Percentiles rank a stretch among this genome's conserved stretches.
phyloP scores from a whole-genome alignment of 495 filamentous ascomycete genomes.

The Hyaloscypha finlandica region DNA sequence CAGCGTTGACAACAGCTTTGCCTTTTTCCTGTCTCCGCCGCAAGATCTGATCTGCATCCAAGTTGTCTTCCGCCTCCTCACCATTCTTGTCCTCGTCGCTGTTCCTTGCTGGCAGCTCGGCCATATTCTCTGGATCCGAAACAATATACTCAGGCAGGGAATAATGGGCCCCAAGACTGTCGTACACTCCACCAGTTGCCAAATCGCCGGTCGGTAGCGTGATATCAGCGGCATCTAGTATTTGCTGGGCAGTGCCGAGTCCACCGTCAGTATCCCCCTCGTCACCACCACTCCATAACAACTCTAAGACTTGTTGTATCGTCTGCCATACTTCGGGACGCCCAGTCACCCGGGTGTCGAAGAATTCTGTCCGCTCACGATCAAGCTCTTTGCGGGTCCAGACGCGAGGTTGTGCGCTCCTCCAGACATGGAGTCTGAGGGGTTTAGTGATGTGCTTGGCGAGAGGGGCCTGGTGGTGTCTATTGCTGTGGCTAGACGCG shows the following conservation, averaged over 20 bases:
- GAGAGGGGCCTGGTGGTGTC: constrained; percentile 11
- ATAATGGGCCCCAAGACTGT: constrained; percentile 76
- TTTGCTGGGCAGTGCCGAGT: constrained; percentile 74
- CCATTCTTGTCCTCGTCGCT: constrained; percentile 28
- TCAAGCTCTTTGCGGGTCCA: constrained; percentile 49
- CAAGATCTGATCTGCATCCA: constrained; percentile 25
- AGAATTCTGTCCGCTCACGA: constrained; percentile 65
- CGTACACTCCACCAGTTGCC: constrained; percentile 73
- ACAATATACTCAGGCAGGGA: constrained; percentile 75
- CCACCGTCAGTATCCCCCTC: constrained; percentile 33
- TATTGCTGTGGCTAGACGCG: constrained; percentile 17
- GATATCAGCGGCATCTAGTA: constrained; percentile 74
- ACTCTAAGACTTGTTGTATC: constrained; percentile 62
- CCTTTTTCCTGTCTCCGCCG: constrained; percentile 65
- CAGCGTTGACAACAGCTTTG: constrained; percentile 43
- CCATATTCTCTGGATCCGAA: constrained; percentile 71
- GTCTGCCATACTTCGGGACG: constrained; percentile 77
- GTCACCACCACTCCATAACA: constrained; percentile 58
- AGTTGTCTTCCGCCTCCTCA: constrained; percentile 11
- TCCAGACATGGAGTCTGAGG: constrained; percentile 50
- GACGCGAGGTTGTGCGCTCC: constrained; percentile 32
- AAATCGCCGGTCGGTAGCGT: constrained; percentile 73
- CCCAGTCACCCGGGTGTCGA: constrained; percentile 81
- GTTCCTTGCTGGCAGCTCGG: constrained; percentile 41
- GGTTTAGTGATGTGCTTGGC: constrained; percentile 23